Conservation (phyloP, 495 filamentous ascomycete genomes). For the Pyrenopolyporus hunteri region DNA sequence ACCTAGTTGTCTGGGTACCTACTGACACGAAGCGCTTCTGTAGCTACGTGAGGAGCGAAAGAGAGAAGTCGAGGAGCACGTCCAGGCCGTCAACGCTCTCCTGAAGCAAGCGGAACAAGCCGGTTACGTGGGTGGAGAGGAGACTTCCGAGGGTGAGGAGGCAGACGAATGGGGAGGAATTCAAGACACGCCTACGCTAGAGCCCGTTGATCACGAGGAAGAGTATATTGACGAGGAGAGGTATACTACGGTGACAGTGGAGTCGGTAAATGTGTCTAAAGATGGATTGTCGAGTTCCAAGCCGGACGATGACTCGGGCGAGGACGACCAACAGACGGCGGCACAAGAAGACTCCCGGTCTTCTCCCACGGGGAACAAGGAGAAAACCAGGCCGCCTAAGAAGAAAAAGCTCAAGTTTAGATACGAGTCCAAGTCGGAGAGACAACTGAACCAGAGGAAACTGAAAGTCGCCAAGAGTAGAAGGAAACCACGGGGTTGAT, state of each 20-base stretch:
- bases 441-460: constrained; percentile 69
- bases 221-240: constrained; percentile 97
- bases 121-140: constrained; percentile 46
- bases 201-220: constrained; percentile 76
- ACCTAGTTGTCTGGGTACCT: neutral
- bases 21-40: neutral
- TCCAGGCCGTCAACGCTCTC: constrained; percentile 71
- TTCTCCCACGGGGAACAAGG: constrained; percentile 42
- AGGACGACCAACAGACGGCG: constrained; percentile 51
- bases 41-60: constrained; percentile 82
- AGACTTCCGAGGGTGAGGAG: constrained; percentile 42
- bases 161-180: constrained; percentile 71
- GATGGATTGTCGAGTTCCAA: constrained; percentile 66
- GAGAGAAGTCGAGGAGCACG: constrained; percentile 77
- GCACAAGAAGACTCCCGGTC: constrained; percentile 34
- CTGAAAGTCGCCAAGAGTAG: constrained; percentile 63
- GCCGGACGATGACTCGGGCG: constrained; percentile 51
- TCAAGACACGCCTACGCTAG: constrained; percentile 50
- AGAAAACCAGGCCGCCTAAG: constrained; percentile 53
- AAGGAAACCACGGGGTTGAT: constrained; percentile 45
- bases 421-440: constrained; percentile 83
- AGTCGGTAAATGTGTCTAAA: constrained; percentile 82
- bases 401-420: constrained; percentile 93
- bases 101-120: constrained; percentile 61
- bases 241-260: constrained; percentile 91